A percentile compares a stretch with the other conserved stretches of the same genome.
These are phyloP conservation scores for Geotrichum aggregatum DNA, from an alignment of 1,139 yeast genomes.

Conservation along the genomic window DNA sequence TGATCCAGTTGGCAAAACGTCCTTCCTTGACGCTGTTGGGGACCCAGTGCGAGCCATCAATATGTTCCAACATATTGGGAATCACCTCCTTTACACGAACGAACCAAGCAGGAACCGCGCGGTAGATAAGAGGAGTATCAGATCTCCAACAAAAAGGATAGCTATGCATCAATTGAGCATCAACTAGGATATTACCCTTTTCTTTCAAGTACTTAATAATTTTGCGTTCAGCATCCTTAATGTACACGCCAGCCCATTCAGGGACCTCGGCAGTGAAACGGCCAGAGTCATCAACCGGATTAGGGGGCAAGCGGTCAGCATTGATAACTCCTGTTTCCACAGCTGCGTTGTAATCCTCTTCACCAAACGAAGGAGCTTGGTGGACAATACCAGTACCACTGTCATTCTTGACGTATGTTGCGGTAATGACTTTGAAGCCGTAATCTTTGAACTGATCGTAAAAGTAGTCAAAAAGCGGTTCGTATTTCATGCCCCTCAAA, in stretches of 20 bases:
- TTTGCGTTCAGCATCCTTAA: conserved; percentile 90
- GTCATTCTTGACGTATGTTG: conserved; percentile 81
- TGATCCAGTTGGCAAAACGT: conserved; percentile 95
- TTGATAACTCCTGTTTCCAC: conserved; percentile 67
- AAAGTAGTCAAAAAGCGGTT: conserved; percentile 80
- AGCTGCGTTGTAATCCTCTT: conserved; percentile 89
- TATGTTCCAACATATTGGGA: conserved; percentile 84
- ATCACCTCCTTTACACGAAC: conserved; percentile 81
- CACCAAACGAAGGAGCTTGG: conserved; percentile 99
- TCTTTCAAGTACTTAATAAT: conserved; percentile 82
- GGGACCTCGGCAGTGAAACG: conserved; percentile 68
- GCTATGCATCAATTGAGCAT: conserved; percentile 85
- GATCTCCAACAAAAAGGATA: conserved; percentile 99
- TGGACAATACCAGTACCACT: conserved; percentile 99
- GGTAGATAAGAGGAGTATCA: conserved; percentile 92
- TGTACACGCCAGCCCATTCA: conserved; percentile 78
- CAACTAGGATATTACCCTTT: conserved; percentile 67
- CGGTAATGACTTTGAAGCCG: conserved; percentile 78
- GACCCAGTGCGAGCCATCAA: conserved; percentile 89
- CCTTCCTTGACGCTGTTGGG: conserved; percentile 87
- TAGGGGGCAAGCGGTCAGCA: conserved; percentile 73
- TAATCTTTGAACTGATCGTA: conserved; percentile 63
- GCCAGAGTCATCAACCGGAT: conserved; percentile 92
- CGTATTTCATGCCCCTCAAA: conserved; percentile 71
- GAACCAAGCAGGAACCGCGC: conserved; percentile 98